Evolutionary conservation across 73 alveolate species (phyloP).

Genomic region (Tetrahymena thermophila): DNA sequence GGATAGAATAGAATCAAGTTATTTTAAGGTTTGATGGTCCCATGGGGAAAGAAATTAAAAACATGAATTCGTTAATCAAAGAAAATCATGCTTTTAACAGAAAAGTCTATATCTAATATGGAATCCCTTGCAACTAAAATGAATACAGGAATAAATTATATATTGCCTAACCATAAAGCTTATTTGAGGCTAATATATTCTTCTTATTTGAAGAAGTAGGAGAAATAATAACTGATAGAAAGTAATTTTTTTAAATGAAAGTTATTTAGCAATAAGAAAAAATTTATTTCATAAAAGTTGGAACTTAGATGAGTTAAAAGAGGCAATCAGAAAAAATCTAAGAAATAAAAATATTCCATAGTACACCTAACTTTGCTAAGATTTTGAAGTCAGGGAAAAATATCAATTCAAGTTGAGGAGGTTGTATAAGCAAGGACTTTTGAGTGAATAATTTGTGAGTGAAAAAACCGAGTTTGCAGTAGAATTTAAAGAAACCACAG

Average conservation of each 20-base stretch:
- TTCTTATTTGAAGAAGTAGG: not conserved
- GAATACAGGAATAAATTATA: not conserved
- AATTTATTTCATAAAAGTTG: not conserved
- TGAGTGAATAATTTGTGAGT: not conserved
- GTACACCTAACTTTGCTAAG: not conserved
- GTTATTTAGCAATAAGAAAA: not conserved
- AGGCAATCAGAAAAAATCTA: not conserved
- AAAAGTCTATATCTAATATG: not conserved
- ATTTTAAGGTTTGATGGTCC: not conserved
- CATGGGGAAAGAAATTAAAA: not conserved
- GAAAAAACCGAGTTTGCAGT: not conserved
- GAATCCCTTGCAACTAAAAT: not conserved
- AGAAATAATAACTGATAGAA: not conserved
- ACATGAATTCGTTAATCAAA: not conserved
- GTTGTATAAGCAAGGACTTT: not conserved
- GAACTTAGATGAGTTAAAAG: not conserved
- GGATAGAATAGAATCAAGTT: not conserved
- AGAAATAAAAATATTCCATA: not conserved
- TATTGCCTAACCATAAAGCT: not conserved
- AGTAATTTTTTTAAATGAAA: not conserved
- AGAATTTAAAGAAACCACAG: not conserved
- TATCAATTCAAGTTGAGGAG: not conserved
- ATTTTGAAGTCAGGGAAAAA: not conserved
- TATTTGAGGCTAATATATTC: not conserved
- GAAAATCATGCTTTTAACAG: not conserved